Evolutionary conservation across 2,329 filamentous ascomycete species (phyloP).

Genomic region (Aureobasidium sp.): DNA sequence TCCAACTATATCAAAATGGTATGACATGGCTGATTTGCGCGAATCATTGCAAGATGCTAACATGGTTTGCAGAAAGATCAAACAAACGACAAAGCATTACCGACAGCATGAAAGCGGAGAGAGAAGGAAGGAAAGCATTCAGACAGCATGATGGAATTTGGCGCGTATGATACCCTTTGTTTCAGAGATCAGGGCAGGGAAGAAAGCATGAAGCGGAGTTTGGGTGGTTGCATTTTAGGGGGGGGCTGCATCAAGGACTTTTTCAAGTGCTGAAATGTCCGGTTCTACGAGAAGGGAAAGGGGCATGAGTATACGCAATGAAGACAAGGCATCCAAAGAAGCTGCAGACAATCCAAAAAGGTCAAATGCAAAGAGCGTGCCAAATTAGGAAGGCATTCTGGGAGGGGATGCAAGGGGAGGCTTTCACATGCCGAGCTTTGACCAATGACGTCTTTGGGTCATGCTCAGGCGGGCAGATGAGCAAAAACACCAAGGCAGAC

Average conservation of each 20-base stretch:
- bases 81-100: neutral
- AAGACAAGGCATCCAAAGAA: neutral
- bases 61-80: neutral
- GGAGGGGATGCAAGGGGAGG: neutral
- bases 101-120: neutral
- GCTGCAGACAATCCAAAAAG: neutral
- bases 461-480: constrained; percentile 14
- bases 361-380: neutral
- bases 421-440: constrained; percentile 7
- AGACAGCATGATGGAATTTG: neutral
- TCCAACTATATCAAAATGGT: too few relatives aligned
- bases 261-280: constrained; percentile 13
- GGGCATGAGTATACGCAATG: neutral
- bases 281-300: neutral
- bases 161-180: constrained; percentile 7
- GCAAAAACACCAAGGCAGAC: neutral
- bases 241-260: neutral
- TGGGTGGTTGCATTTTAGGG: constrained; percentile 10
- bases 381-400: neutral
- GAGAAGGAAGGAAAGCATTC: neutral
- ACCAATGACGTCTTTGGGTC: constrained; percentile 8
- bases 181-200: neutral
- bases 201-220: constrained; percentile 8
- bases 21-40: too few relatives aligned
- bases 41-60: neutral